Conservation (phyloP, 345 rosid species). For the Gossypium arboreum region DNA sequence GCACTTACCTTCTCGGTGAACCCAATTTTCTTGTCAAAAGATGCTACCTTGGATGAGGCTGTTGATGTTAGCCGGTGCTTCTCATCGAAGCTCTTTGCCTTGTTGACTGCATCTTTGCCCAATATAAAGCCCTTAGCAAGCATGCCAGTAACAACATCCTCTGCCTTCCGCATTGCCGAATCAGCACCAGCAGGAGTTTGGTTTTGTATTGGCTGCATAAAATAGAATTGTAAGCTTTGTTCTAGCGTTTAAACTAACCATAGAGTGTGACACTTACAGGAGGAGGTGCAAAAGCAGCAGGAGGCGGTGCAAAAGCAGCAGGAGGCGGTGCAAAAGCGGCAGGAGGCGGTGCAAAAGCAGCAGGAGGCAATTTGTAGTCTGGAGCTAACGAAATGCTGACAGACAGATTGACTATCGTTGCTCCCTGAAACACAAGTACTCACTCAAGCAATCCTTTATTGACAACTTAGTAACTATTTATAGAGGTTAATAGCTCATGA, state of each 20-base stretch:
- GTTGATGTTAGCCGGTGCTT: constrained; percentile 86
- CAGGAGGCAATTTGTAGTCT: constrained; percentile 77
- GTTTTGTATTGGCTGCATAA: constrained; percentile 42
- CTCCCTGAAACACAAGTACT: constrained; percentile 56
- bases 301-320: constrained; percentile 50
- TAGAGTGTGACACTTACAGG: constrained; percentile 39
- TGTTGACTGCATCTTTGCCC: constrained; percentile 85
- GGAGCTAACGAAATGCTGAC: constrained; percentile 64
- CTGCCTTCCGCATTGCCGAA: constrained; percentile 73
- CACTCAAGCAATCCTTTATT: constrained; percentile 1
- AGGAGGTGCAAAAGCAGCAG: constrained; percentile 53
- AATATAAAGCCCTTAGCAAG: constrained; percentile 87
- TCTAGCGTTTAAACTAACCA: constrained; percentile 7
- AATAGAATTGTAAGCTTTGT: constrained; percentile 3
- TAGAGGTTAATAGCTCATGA: too few relatives aligned
- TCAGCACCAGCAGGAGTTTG: constrained; percentile 54
- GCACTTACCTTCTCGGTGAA: constrained; percentile 76
- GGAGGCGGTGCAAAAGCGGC: constrained; percentile 70
- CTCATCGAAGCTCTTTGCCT: constrained; percentile 83
- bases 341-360: constrained; percentile 65
- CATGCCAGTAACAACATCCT: constrained; percentile 88
- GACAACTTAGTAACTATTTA: too few relatives aligned
- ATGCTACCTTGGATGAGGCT: constrained; percentile 80
- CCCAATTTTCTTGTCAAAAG: constrained; percentile 82
- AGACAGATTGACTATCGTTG: constrained; percentile 80